Evolutionary conservation across 441 rosid genomes (phyloP), one percentile per base, ranked within the genome.

Genomic region (Adansonia madagascariensis): DNA sequence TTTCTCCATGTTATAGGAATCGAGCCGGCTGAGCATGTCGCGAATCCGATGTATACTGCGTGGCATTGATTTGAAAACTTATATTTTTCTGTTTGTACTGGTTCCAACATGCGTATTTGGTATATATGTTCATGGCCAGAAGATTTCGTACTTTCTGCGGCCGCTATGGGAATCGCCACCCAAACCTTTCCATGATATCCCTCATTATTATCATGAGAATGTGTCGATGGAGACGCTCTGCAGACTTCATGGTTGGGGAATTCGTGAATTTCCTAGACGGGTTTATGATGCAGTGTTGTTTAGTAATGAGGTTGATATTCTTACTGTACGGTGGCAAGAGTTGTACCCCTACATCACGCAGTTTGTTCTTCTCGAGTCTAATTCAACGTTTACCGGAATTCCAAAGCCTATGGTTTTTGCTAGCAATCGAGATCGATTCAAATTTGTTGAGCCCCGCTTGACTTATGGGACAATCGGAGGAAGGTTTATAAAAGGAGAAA

Each of bases 141-240:
- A 94, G 84, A 90, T 94, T 74, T 88, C 97, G 4, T 94, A 92
- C 83, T 92, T 94, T 81, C 86, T 94, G 50, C 84, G 97, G 57
- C 98, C 98, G 0, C 64, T 94, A 3, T 92, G 97, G 96, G 97
- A 94, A 80, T 88, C 93, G 17, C 97, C 98, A 9, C 98, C 97
- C 8, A 88, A 85, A 81, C 86, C 89, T 9, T 94, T 94, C 80
- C 88, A 89, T 74, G 97, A 92, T 79, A 92, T 91, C 55, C 94
- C 98, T 8, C 98, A 94, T 74, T 94, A 92, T 78, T 87, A 94
- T 80, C 93, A 89, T 72, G 95, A 89, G 82, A 89, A 93, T 71
- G 89, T 89, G 66, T 80, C 92, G 0, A 88, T 91, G 95, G 91
- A 90, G 82, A 85, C 79, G 46, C 93, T 94, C 17, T 94, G 98